Evolutionary conservation across 192 early-diverging fungal genomes (phyloP), one percentile per base, ranked within the genome.

Genomic region (Podila clonocystis): DNA sequence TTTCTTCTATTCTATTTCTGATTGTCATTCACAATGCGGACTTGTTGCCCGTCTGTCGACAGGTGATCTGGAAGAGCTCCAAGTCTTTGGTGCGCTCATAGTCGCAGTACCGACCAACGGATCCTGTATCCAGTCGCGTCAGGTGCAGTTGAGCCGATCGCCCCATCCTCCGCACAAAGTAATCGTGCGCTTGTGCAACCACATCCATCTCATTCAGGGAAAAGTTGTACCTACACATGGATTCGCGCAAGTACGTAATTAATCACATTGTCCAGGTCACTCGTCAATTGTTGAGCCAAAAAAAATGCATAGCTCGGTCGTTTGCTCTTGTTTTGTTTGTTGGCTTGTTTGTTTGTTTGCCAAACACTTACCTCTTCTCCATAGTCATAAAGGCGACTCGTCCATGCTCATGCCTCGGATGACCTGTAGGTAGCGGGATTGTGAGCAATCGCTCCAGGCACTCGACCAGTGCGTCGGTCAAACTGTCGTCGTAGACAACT

Each of bases 401-500:
- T 5, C 77, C 77, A 19, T 38, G 49, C 1, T 22, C n/a, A 48
- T 69, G 57, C 20, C 66, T 59, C 24, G 70, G 70, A 29, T 80
- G 77, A 17, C 41, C 38, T 19, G 52, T 9, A 6, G 77, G 77
- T 38, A 80, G 60, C 1, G 77, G 71, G 4, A 65, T 62, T 3
- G 50, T 11, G 8, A 80, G 48, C 26, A 80, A 30, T 15, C 49
- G 63, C 30, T 80, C 77, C 0, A 80, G 67, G 49, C 68, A 80
- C 19, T 19, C 33, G 2, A 80, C 57, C 55, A 80, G 58, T 9
- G 70, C 70, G 26, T 80, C 70, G 12, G 77, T 80, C 12, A 80
- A 31, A n/a, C 58, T 63, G 30, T 80, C 77, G 48, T 80, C 77
- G 38, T 80, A 80, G 3, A 80, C 66, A 11, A 79, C 76, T 79